These are phyloP conservation scores for Rhizopus stolonifer DNA, from an alignment of 371 early-diverging fungal species.

Conservation along the genomic window DNA sequence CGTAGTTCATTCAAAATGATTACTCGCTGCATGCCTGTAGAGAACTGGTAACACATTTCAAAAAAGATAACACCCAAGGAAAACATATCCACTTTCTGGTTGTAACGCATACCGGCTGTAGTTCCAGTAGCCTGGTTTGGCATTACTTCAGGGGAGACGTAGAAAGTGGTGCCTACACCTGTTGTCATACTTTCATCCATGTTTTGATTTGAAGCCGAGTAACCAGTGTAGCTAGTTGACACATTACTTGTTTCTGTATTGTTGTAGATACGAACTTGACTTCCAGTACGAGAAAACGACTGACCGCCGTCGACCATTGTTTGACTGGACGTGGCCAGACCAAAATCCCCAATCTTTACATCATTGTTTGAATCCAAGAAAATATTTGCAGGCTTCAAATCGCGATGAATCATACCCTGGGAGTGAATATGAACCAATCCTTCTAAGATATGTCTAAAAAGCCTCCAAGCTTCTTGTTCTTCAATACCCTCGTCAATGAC, in stretches of 20 bases:
- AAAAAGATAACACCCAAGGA: constrained; percentile 64
- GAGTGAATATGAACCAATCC: constrained; percentile 86
- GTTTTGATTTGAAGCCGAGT: constrained; percentile 46
- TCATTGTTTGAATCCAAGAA: constrained; percentile 88
- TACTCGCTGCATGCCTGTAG: constrained; percentile 77
- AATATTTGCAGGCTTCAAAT: constrained; percentile 96
- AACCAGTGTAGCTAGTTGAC: constrained; percentile 39
- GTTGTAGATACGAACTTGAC: constrained; percentile 10
- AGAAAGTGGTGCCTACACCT: constrained; percentile 91
- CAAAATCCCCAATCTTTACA: constrained; percentile 98
- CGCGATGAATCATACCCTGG: constrained; percentile 95
- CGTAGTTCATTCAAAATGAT: constrained; percentile 66
- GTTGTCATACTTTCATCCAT: constrained; percentile 63
- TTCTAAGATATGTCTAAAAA: constrained; percentile 82
- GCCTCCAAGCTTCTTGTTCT: constrained; percentile 63
- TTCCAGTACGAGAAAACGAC: constrained; percentile 8
- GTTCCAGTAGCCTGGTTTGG: constrained; percentile 44
- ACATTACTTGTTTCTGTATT: constrained; percentile 9
- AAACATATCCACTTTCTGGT: constrained; percentile 57
- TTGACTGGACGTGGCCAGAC: constrained; percentile 81
- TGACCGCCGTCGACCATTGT: constrained; percentile 59
- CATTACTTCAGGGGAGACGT: constrained; percentile 88
- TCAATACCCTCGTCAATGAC: constrained; percentile 83
- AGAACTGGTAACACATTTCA: constrained; percentile 71
- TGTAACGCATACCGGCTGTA: constrained; percentile 52